Percentiles rank a stretch among this genome's conserved stretches.
phyloP scores from a whole-genome alignment of 371 early-diverging fungal genomes.

The Mortierella sp. region DNA sequence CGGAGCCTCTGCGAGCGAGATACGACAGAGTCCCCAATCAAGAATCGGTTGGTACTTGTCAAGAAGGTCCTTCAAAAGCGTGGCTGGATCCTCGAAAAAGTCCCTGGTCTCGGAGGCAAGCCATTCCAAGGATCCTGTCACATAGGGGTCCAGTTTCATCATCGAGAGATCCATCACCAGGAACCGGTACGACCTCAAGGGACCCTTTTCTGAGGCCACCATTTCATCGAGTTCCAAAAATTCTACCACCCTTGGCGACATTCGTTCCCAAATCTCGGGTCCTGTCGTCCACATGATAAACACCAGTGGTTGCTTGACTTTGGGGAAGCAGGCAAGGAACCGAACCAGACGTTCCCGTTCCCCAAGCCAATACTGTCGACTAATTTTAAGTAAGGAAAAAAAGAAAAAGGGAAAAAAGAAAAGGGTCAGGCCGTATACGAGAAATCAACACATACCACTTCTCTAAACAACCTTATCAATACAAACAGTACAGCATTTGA shows the following conservation, averaged over 20 bases:
- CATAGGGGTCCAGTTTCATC: conserved; percentile 34
- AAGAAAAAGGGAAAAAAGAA: background rate
- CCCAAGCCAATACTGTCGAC: conserved; percentile 30
- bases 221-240: conserved; percentile 36
- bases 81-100: conserved; percentile 8
- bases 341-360: conserved; percentile 31
- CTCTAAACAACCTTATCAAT: background rate
- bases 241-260: conserved; percentile 37
- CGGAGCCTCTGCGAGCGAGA: conserved; percentile 24
- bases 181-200: conserved; percentile 28
- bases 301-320: conserved; percentile 49
- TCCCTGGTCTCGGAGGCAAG: conserved; percentile 34
- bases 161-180: conserved; percentile 28
- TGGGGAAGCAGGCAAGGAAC: conserved; percentile 42
- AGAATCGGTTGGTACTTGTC: conserved; percentile 27
- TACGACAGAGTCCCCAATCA: conserved; percentile 17
- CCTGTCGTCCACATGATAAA: conserved; percentile 36
- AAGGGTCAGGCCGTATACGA: background rate
- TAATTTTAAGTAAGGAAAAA: conserved; percentile 3
- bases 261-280: conserved; percentile 34
- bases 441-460: background rate
- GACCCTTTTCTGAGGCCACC: conserved; percentile 21
- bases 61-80: conserved; percentile 8
- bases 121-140: conserved; percentile 44
- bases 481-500: background rate